Evolutionary conservation across 2,329 filamentous ascomycete species (phyloP).

Genomic region (Aspergillus jensenii): DNA sequence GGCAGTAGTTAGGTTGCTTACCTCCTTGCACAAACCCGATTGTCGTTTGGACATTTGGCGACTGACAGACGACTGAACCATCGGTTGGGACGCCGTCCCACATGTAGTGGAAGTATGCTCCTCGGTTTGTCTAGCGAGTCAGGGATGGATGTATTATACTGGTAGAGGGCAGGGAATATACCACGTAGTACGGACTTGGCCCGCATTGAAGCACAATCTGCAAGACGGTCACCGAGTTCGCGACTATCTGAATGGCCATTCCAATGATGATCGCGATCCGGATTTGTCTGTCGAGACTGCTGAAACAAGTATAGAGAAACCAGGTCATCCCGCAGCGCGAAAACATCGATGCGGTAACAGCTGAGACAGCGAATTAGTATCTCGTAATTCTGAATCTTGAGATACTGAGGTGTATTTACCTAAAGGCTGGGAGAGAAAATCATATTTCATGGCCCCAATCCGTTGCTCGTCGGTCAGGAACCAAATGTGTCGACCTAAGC

Average conservation of each 20-base stretch:
- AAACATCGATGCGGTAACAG: conserved; percentile 34
- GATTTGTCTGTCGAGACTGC: conserved; percentile 29
- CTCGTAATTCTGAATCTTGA: neutral
- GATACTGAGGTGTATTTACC: conserved; percentile 10
- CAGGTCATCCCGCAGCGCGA: conserved; percentile 39
- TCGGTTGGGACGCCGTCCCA: conserved; percentile 36
- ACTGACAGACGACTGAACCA: conserved; percentile 36
- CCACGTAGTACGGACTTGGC: conserved; percentile 31
- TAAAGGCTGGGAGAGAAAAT: conserved; percentile 26
- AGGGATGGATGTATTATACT: too few relatives aligned
- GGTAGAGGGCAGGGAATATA: conserved; percentile 8
- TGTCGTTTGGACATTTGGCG: conserved; percentile 32
- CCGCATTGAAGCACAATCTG: conserved; percentile 39
- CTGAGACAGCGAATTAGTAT: conserved; percentile 7
- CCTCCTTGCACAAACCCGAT: conserved; percentile 40
- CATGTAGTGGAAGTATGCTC: conserved; percentile 39
- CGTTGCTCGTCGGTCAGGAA: conserved; percentile 27
- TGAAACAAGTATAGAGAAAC: conserved; percentile 37
- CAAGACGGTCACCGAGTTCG: conserved; percentile 33
- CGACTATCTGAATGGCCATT: conserved; percentile 32
- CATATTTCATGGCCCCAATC: conserved; percentile 28
- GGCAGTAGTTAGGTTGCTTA: neutral
- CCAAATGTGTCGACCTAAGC: conserved; percentile 34
- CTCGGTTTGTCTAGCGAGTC: conserved; percentile 23
- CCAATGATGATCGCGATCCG: conserved; percentile 32